Conservation (phyloP, 2,329 filamentous ascomycete species). For the Fusarium ambrosium region DNA sequence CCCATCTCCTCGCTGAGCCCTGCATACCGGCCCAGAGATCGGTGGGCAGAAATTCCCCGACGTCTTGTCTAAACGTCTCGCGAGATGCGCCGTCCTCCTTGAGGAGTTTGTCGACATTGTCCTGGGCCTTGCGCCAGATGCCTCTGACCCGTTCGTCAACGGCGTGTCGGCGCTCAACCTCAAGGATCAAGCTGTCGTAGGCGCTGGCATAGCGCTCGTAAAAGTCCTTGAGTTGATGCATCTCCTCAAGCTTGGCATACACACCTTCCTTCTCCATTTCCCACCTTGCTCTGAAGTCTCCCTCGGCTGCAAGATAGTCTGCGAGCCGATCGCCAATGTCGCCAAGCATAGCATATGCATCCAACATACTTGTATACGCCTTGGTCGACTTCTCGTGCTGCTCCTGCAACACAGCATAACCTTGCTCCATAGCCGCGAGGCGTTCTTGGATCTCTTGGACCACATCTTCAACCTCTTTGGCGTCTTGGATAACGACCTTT, state of each 20-base stretch:
- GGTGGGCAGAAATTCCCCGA: conserved; percentile 87
- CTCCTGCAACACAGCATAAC: conserved; percentile 73
- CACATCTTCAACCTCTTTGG: conserved; percentile 74
- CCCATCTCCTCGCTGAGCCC: conserved; percentile 67
- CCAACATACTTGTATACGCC: conserved; percentile 69
- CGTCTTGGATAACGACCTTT: conserved; percentile 80
- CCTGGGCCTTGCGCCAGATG: conserved; percentile 82
- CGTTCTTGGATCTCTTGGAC: conserved; percentile 80
- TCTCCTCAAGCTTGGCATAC: conserved; percentile 76
- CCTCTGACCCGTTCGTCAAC: conserved; percentile 80
- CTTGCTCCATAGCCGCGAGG: conserved; percentile 81
- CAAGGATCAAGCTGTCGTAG: conserved; percentile 87
- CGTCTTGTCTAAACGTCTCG: conserved; percentile 83
- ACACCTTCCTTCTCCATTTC: conserved; percentile 80
- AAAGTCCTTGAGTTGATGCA: conserved; percentile 82
- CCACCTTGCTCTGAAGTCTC: conserved; percentile 77
- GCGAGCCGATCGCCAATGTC: conserved; percentile 76
- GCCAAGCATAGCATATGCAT: conserved; percentile 76
- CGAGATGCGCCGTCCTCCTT: conserved; percentile 80
- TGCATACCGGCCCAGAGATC: conserved; percentile 88
- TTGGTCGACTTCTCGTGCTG: conserved; percentile 67
- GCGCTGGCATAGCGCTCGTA: conserved; percentile 89
- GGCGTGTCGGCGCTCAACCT: conserved; percentile 80
- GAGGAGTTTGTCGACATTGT: conserved; percentile 81
- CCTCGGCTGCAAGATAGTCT: conserved; percentile 73